Base-by-base conservation (phyloP, 75 land plant genomes). In the Isoetes taiwanensis region DNA sequence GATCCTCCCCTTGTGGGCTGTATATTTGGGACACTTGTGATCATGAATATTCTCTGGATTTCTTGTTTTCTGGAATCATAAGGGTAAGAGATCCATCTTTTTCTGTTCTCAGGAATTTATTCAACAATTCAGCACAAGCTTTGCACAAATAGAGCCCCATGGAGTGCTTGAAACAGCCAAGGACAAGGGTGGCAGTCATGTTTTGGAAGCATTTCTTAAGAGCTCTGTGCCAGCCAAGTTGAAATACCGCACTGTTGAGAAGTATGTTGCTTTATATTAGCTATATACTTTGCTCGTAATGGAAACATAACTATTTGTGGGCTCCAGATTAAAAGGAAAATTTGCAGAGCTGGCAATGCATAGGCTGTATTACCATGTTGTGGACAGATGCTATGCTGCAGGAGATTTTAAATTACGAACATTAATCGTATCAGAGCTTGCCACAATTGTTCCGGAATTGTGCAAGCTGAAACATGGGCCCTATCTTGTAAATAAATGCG, bases 381-480 rank as follows among this genome's bases (percentile, higher is more conserved):
- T 90, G 35, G 84, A 81, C 42, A 90, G 76, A 53, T 90, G 94
- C 57, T 90, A 78, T 41, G 25, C 43, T 54, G 61, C 56, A 32
- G 72, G 77, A 40, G 74, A 70, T 34, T 0, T 86, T 30, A 67
- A 80, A 23, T 58, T 82, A 26, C 78, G 76, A 63, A 91, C 85
- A 55, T 30, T 42, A 30, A 83, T 90, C 30, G 80, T 67, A 59
- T 76, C 79, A 34, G 97, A 90, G 46, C 19, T 90, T 30, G 12
- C 73, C 41, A 27, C 72, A 27, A 60, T 79, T 8, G 75, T 59
- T 72, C 11, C 62, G 43, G 88, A 80, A 39, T 77, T 90, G 0
- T 80, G 87, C 46, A 90, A 79, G 70, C 80, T 78, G 26, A 83
- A 71, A 50, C 88, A 90, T 54, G 97, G 97, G 8, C 85, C 85